Percentiles rank a stretch among this genome's conserved stretches.
Evolutionary conservation across 192 early-diverging fungal genomes (phyloP).

Genomic region (Coemansia sp.): DNA sequence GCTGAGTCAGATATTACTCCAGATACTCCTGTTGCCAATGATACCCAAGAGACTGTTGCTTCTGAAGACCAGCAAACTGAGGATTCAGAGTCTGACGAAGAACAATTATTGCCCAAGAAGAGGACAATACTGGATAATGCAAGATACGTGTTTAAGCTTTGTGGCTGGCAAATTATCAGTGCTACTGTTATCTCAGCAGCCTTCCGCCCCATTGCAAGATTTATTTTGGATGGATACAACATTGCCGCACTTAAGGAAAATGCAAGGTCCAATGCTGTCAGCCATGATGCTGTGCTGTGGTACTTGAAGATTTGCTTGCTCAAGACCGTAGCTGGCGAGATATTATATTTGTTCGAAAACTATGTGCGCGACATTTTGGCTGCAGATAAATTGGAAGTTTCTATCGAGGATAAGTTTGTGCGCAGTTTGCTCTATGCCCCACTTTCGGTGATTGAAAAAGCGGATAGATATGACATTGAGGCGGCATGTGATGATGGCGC

Average conservation of each 20-base stretch:
- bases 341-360: neutral
- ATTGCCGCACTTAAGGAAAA: slow-evolving; percentile 13
- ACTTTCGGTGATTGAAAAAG: slow-evolving; percentile 2
- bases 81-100: neutral
- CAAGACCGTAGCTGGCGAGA: neutral
- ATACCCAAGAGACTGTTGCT: too few relatives aligned
- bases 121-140: neutral
- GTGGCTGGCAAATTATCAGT: neutral
- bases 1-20: neutral
- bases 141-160: neutral
- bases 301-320: neutral
- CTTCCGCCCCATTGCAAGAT: slow-evolving; percentile 8
- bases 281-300: neutral
- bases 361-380: neutral
- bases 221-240: slow-evolving; percentile 29
- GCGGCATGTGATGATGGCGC: neutral
- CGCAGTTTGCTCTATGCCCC: neutral
- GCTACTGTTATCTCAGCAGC: neutral
- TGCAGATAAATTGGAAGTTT: neutral
- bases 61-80: too few relatives aligned
- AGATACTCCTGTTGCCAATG: neutral
- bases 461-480: neutral
- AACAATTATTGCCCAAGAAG: neutral
- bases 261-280: neutral
- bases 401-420: neutral